Percentiles rank a stretch among this genome's conserved stretches.
These are phyloP conservation scores for Sporisorium scitamineum DNA, from an alignment of 1,284 basidiomycete genomes.

Conservation along the genomic window DNA sequence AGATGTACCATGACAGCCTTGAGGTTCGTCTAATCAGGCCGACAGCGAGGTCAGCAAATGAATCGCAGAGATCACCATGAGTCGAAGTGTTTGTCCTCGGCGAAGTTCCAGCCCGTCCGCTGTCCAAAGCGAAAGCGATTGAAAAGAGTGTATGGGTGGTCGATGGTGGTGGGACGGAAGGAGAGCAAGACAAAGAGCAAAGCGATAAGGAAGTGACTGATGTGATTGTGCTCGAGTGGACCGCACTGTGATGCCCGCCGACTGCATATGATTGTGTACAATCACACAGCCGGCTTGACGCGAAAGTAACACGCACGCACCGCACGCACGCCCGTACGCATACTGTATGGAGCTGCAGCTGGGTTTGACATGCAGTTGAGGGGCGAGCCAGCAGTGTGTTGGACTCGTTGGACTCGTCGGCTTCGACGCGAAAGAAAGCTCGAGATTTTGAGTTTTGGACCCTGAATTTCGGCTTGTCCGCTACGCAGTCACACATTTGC, in stretches of 20 bases:
- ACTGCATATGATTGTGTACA: background rate
- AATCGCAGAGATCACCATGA: background rate
- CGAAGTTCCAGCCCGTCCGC: background rate
- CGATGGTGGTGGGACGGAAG: background rate
- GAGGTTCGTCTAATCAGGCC: background rate
- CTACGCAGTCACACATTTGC: background rate
- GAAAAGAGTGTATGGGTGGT: background rate
- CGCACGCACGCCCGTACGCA: background rate
- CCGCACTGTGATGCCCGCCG: too few species aligned
- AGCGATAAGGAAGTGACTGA: background rate
- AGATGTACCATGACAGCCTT: conserved; percentile 4
- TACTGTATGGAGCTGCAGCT: conserved; percentile 9
- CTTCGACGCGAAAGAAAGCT: conserved; percentile 1
- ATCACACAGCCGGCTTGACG: background rate
- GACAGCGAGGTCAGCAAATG: background rate
- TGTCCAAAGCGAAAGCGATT: background rate
- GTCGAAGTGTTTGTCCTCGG: background rate
- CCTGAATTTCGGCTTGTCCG: background rate
- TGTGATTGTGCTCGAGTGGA: background rate
- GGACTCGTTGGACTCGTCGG: too few species aligned
- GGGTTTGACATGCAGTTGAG: background rate
- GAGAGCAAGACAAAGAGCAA: background rate
- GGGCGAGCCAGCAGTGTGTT: background rate
- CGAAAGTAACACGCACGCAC: conserved; percentile 3
- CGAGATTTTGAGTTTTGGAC: conserved; percentile 1